Conservation (phyloP, 495 filamentous ascomycete genomes). For the Penicillium odoratum region DNA sequence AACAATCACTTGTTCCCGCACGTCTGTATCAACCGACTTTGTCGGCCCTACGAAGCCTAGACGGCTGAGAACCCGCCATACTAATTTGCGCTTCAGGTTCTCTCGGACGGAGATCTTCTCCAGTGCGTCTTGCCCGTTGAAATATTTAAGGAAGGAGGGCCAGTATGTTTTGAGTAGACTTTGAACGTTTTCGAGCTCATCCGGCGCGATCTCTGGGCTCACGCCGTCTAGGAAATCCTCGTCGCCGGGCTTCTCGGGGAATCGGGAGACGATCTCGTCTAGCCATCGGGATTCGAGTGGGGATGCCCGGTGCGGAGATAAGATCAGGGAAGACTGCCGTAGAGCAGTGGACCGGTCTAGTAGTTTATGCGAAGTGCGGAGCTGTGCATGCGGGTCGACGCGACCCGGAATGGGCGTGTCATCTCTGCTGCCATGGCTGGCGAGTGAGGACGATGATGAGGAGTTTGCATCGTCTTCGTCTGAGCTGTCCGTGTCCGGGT, state of each 20-base stretch:
- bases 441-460: constrained; percentile 45
- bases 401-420: constrained; percentile 39
- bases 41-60: constrained; percentile 38
- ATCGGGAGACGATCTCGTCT: constrained; percentile 63
- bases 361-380: constrained; percentile 38
- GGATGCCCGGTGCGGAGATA: constrained; percentile 55
- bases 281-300: constrained; percentile 70
- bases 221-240: constrained; percentile 1
- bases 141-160: constrained; percentile 68
- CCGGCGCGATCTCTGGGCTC: constrained; percentile 27
- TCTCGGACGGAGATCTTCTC: constrained; percentile 84
- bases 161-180: constrained; percentile 53
- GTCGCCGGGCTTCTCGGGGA: constrained; percentile 40
- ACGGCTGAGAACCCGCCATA: constrained; percentile 61
- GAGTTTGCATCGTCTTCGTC: constrained; percentile 32
- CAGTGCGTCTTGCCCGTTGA: constrained; percentile 82
- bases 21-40: constrained; percentile 32
- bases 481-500: constrained; percentile 14
- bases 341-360: constrained; percentile 41
- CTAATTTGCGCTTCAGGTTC: constrained; percentile 79
- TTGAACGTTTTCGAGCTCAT: constrained; percentile 52
- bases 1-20: constrained; percentile 43
- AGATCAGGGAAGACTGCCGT: constrained; percentile 47
- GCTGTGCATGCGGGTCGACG: constrained; percentile 26
- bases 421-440: constrained; percentile 42